Base-by-base conservation (phyloP, 345 rosid species). In the Anacardium occidentale region DNA sequence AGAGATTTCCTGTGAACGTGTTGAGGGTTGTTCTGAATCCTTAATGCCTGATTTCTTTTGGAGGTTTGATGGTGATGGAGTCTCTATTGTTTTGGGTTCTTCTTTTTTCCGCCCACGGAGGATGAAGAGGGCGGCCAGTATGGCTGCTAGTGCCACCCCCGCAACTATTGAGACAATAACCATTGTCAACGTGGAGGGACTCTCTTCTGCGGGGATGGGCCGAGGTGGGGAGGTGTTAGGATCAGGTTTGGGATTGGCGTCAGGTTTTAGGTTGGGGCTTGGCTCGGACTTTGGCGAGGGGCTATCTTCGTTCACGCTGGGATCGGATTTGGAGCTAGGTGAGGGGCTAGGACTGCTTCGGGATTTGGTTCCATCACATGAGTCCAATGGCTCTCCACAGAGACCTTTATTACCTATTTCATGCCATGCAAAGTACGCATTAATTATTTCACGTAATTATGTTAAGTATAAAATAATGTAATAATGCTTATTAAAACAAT, bases 391-490 rank as follows among this genome's bases (percentile, higher is more conserved):
- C 29, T 71, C 66, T 62, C 91, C 93, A 60, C 98, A 90, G 34
- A 94, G 76, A 32, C 72, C 93, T 72, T 84, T 73, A 77, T 92
- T 95, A 10, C 96, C 98, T 94, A 80, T 60, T 24, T 60, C 51
- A 57, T 6, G 42, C 26, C 54, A 13, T 6, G 14, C 18, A n/a
- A 58, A n/a, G n/a, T 3, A 18, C 1, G 20, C n/a, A n/a, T n/a
- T n/a, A n/a, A n/a, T n/a, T n/a, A n/a, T n/a, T n/a, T n/a, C n/a
- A n/a, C n/a, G n/a, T n/a, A n/a, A n/a, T n/a, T n/a, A n/a, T n/a
- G n/a, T n/a, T n/a, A n/a, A n/a, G n/a, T n/a, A n/a, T n/a, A n/a
- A n/a, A n/a, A n/a, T n/a, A n/a, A n/a, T n/a, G n/a, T n/a, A n/a
- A n/a, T n/a, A n/a, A n/a, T n/a, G n/a, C n/a, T n/a, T n/a, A n/a